Evolutionary conservation across 1,284 basidiomycete genomes (phyloP), one percentile per base, ranked within the genome.

Genomic region (Cutaneotrichosporon sp.): DNA sequence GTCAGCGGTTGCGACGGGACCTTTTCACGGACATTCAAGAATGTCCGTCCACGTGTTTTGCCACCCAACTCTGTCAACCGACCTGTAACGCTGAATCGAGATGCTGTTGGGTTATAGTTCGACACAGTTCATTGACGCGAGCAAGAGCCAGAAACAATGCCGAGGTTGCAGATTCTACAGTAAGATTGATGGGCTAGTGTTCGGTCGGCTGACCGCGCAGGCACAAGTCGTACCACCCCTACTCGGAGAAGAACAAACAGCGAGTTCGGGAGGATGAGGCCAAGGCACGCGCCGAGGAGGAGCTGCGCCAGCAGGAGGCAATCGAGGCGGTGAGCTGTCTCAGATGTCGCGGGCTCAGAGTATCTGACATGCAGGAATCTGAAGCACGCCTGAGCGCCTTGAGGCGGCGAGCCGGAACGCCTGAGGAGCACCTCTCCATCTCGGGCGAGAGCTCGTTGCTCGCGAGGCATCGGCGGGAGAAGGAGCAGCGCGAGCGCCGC

Each of bases 161-260:
- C 79, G 7, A 66, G 77, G 3, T 68, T 80, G 8, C 77, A 80
- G 65, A 79, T 80, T 56, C 66, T 80, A 4, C 71, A 72, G 72
- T 79, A 54, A 70, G 77, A 18, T 55, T 22, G 5, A 18, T 13
- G 3, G 4, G 14, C 4, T 20, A 14, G 1, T 45, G 1, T 9
- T 27, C 27, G 1, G 16, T 29, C n/a, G n/a, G 18, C 5, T n/a
- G 56, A 63, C 24, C 59, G 33, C 0, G 45, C 16, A 80, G 77
- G 31, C 80, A 81, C 66, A 81, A 81, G 60, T 80, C 79, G 7
- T 81, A 81, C 59, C 80, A 81, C 52, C 79, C 79, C 0, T 81
- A 81, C 58, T 69, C 76, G 16, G 79, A 80, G 66, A 77, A 74
- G 68, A 81, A 81, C 71, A 81, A 81, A 68, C 74, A 77, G 63